Evolutionary conservation across 306 rosid species (phyloP), one percentile per base, ranked within the genome.

Genomic region (Rosa multiflora): DNA sequence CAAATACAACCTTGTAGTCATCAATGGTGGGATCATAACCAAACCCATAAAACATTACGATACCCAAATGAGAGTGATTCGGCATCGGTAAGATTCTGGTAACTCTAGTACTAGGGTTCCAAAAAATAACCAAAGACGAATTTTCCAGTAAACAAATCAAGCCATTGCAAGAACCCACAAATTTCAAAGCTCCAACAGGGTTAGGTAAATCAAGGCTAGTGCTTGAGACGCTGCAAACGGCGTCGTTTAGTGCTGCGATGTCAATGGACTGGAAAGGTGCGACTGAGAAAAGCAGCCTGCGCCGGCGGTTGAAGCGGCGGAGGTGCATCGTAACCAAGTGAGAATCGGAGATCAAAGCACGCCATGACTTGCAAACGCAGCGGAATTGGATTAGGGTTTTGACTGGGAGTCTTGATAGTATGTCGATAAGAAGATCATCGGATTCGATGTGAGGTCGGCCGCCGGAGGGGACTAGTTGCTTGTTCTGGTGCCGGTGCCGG

Each of bases 301-400:
- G 20, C 23, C 10, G 8, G 70, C 5, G 1, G 43, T 4, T 4
- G 35, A 5, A 61, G 67, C 67, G 67, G 67, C 39, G 39, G 67
- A 23, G 70, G 12, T 64, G 70, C 12, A 15, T 15, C 5, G 3
- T 32, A 0, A 32, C 11, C 2, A 64, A 0, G 44, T 35, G 44
- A 15, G 70, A 2, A 6, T 14, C 5, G 46, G 70, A 64, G 70
- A 64, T 64, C 11, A 64, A 6, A 2, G n/a, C 21, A 1, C n/a
- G 70, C 70, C 70, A 64, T 6, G 70, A 64, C 21, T 64, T 64
- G 70, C 70, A 64, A 7, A 64, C 70, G 37, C 67, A 62, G 40
- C 67, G 42, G 35, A 62, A 62, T 62, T 15, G 67, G 1, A 62
- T 15, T 26, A 64, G 44, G 44, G 70, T 23, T 64, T 64, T 64